These are phyloP conservation scores for Globisporangium okanoganense DNA, from an alignment of 352 stramenopile genomes.

Conservation along the genomic window DNA sequence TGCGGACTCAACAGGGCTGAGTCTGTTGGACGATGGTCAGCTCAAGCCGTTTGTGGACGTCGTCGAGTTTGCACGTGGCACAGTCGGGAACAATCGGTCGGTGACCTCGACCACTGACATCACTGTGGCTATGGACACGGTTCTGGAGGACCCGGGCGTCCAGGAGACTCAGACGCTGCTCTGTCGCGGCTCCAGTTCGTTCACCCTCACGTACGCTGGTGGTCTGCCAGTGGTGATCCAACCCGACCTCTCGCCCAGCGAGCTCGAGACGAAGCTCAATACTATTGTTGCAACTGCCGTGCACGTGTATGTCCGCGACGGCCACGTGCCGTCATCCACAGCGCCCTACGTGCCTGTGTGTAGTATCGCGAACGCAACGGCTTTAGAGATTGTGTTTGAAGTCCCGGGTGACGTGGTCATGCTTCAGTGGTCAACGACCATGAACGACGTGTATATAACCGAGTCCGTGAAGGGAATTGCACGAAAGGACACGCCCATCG, in stretches of 20 bases:
- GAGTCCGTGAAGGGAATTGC: conserved; percentile 50
- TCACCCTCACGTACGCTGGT: conserved; percentile 42
- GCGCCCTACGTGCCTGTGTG: conserved; percentile 53
- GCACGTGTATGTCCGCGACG: conserved; percentile 33
- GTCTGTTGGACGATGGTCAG: conserved; percentile 45
- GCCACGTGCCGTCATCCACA: conserved; percentile 18
- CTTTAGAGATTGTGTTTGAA: conserved; percentile 66
- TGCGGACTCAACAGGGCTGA: conserved; percentile 36
- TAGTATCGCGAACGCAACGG: conserved; percentile 32
- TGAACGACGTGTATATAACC: conserved; percentile 60
- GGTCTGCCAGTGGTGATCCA: conserved; percentile 19
- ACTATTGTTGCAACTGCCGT: conserved; percentile 41
- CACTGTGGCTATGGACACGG: conserved; percentile 44
- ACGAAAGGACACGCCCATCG: conserved; percentile 25
- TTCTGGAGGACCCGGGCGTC: conserved; percentile 49
- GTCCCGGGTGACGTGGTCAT: conserved; percentile 40
- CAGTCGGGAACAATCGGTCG: conserved; percentile 67
- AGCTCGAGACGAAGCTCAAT: conserved; percentile 53
- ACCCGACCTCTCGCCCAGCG: conserved; percentile 39
- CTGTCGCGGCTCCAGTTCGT: conserved; percentile 40
- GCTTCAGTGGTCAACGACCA: conserved; percentile 46
- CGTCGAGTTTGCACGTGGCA: conserved; percentile 42
- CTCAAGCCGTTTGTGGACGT: conserved; percentile 50
- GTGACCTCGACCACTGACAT: conserved; percentile 51
- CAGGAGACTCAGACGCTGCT: conserved; percentile 66